phyloP scores from a whole-genome alignment of 169 alveolate species.

The Plasmodium vivax region DNA sequence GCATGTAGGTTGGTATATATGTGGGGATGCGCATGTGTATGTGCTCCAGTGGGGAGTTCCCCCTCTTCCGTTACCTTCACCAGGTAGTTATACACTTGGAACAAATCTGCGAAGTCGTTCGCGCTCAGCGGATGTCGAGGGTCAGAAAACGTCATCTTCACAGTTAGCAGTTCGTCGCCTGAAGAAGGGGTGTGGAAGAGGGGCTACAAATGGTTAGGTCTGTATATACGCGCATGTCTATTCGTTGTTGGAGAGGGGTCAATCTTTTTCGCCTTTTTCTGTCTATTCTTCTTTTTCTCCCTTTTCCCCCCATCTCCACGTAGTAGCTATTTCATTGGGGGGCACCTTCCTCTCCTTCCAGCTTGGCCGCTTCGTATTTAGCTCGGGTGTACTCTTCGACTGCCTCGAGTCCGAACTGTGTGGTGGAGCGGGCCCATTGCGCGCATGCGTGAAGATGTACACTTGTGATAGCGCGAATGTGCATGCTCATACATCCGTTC shows the following conservation, averaged over 20 bases:
- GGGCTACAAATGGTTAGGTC: not conserved
- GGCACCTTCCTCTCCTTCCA: not conserved
- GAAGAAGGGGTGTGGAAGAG: not conserved
- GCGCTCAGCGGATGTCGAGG: conserved; percentile 73
- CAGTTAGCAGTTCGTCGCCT: conserved; percentile 24
- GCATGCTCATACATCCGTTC: not conserved
- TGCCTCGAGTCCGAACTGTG: conserved; percentile 67
- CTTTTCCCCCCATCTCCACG: not conserved
- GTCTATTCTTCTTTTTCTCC: not conserved
- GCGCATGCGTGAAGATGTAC: not conserved
- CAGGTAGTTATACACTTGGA: conserved; percentile 59
- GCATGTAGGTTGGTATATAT: not conserved
- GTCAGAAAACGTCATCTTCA: conserved; percentile 53
- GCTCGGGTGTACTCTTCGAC: conserved; percentile 41
- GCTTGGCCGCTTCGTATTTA: conserved; percentile 11
- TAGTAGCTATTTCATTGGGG: not conserved
- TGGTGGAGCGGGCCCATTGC: not conserved
- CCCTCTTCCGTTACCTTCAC: conserved; percentile 21
- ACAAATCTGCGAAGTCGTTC: conserved; percentile 31
- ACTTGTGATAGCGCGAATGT: not conserved
- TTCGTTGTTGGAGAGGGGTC: not conserved
- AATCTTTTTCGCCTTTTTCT: not conserved
- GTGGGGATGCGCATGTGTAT: too few relatives aligned
- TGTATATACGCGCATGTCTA: not conserved
- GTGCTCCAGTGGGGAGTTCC: not conserved